Evolutionary conservation across 1,284 basidiomycete species (phyloP), one percentile per base, ranked within the genome.

Genomic region (Boletus semigastroideus): DNA sequence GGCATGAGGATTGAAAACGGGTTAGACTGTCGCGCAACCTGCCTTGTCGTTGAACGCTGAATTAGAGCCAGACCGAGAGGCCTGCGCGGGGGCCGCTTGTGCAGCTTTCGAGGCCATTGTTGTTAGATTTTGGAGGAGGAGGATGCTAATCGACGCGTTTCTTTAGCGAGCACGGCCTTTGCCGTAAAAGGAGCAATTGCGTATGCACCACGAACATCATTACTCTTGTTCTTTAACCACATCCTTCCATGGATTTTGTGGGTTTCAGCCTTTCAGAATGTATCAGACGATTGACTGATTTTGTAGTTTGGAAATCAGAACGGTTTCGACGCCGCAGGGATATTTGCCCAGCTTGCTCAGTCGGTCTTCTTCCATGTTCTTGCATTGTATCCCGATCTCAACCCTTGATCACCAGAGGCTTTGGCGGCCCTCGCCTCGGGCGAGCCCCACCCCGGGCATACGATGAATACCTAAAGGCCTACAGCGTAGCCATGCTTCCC

Each of bases 1-100:
- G n/a, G n/a, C 40, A 58, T 60, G 33, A 49, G 51, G 34, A 12
- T 43, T 17, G 27, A 51, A 10, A 47, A 33, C 54, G 10, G 46
- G 41, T 37, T 39, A 1, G 49, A 39, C n/a, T 49, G 49, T 31
- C 36, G 5, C 42, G 41, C 6, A 10, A 42, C 69, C 36, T 58
- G 84, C 90, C 79, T 88, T 92, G 76, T 92, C 90, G 72, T 91
- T 90, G 72, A 92, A 92, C 4, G 86, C 76, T 48, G 80, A 82
- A 76, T 89, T 90, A 22, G 85, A 70, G 40, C 85, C 77, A 42
- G 78, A 74, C n/a, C 67, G 59, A 54, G 42, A 42, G 3, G 61
- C 71, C 56, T 63, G 68, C 67, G 61, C 72, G 5, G 28, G 5
- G 59, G 69, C 64, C 61, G 59, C 68, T 65, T 14, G 38, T 25